Conservation (phyloP, 2,329 filamentous ascomycete genomes). For the Penicillium aurantiogriseum region DNA sequence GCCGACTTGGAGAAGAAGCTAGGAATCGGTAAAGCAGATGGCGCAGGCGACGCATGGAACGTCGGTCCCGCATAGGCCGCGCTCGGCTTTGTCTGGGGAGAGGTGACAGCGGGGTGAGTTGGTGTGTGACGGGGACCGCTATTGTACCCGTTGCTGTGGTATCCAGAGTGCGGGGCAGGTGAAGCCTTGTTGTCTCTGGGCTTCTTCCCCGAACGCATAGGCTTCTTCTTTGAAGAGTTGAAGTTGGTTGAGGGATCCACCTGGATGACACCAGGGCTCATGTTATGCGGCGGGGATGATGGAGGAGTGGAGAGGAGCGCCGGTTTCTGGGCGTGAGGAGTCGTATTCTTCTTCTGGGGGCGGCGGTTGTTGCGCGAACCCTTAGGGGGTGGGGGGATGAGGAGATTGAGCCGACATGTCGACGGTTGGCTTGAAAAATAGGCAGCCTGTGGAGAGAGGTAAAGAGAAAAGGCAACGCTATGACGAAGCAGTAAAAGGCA, state of each 20-base stretch:
- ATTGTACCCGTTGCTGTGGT: constrained; percentile 21
- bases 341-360: constrained; percentile 37
- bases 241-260: constrained; percentile 31
- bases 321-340: constrained; percentile 32
- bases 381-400: constrained; percentile 41
- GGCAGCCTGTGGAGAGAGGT: constrained; percentile 41
- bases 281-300: constrained; percentile 37
- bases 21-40: constrained; percentile 84
- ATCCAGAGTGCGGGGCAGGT: constrained; percentile 25
- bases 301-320: constrained; percentile 35
- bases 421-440: constrained; percentile 52
- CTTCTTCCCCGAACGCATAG: constrained; percentile 38
- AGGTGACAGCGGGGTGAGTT: constrained; percentile 43
- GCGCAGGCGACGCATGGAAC: constrained; percentile 91
- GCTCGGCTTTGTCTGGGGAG: constrained; percentile 42
- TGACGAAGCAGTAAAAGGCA: constrained; percentile 17
- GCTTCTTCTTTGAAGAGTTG: constrained; percentile 38
- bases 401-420: constrained; percentile 47
- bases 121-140: constrained; percentile 25
- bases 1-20: constrained; percentile 80
- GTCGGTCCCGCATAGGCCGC: constrained; percentile 79
- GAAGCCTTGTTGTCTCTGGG: constrained; percentile 29
- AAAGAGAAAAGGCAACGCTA: constrained; percentile 24
- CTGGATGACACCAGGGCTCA: constrained; percentile 29
- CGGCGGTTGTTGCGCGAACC: constrained; percentile 38